phyloP scores from a whole-genome alignment of 2,329 filamentous ascomycete genomes.

The Talaromyces piceae region DNA sequence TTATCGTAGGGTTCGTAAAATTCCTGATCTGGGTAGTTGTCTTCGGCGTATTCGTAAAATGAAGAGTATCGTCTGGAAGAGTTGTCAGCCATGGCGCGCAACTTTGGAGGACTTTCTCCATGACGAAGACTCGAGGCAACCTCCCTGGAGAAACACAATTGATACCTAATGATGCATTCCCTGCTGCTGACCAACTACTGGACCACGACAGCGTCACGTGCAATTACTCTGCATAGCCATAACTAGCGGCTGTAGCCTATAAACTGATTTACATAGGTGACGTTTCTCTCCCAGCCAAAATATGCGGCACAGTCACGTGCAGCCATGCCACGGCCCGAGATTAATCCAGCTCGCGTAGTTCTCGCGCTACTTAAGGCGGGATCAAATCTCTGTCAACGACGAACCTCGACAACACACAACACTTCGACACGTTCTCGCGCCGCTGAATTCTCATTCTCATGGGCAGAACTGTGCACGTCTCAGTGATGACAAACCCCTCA shows the following conservation, averaged over 20 bases:
- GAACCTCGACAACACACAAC: too few relatives aligned
- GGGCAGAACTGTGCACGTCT: conserved; percentile 18
- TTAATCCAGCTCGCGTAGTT: conserved; percentile 11
- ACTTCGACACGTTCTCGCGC: neutral
- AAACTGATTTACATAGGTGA: neutral
- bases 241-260: too few relatives aligned
- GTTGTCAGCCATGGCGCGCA: conserved; percentile 7
- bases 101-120: conserved; percentile 1
- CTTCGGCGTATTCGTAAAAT: conserved; percentile 3
- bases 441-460: neutral
- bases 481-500: conserved; percentile 35
- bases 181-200: conserved; percentile 4
- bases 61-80: neutral
- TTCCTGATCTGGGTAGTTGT: conserved; percentile 6
- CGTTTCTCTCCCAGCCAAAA: neutral
- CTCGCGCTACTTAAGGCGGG: neutral
- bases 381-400: neutral
- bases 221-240: conserved; percentile 1
- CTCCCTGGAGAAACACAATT: neutral
- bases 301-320: conserved; percentile 3
- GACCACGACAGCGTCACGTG: conserved; percentile 10
- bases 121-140: neutral
- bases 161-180: conserved; percentile 5
- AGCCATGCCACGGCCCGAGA: neutral
- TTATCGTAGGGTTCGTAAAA: conserved; percentile 6